Evolutionary conservation across 768 basidiomycete genomes (phyloP), one percentile per base, ranked within the genome.

Genomic region (Sarcodon sp.): DNA sequence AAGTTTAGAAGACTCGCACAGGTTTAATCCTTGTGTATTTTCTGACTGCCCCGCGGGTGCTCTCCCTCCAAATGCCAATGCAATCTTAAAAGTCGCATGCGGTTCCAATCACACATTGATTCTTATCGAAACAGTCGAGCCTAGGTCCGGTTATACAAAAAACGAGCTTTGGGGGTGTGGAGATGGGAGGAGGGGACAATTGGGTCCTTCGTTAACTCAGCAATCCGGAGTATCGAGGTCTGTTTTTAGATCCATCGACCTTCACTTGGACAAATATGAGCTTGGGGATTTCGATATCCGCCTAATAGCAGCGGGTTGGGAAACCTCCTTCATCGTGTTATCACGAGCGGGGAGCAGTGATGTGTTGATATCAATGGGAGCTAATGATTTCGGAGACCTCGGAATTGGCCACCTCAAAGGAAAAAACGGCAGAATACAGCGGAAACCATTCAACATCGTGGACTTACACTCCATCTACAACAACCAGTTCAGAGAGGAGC

Each of bases 21-120:
- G 50, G 6, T 73, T 75, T 55, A 56, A 52, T 15, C 62, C 63
- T 0, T 71, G 69, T 49, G 46, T 47, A 13, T 74, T 74, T 53
- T 41, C 41, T 0, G 61, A 45, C 6, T 45, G 34, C 27, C 47
- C 48, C 35, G 50, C 55, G 2, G 51, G 60, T 15, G 33, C 49
- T 13, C 57, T 69, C 21, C 67, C 64, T 0, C 43, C 53, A 6
- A 32, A 33, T 39, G 47, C 61, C 13, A n/a, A 43, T 1, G 37
- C 35, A 4, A 60, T 90, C 18, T 11, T 72, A 7, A 62, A 77
- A 16, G 59, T 94, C 53, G 75, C 74, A 1, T 74, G 73, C 43
- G 85, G 91, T 1, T 82, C 87, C 2, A 89, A 87, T 52, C 91
- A 94, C 57, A 82, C 90, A 0, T 61, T 94, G 0, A 59, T 79